These are phyloP conservation scores for Dunaliella sp. DNA, from an alignment of 139 green algal genomes.

Conservation along the genomic window DNA sequence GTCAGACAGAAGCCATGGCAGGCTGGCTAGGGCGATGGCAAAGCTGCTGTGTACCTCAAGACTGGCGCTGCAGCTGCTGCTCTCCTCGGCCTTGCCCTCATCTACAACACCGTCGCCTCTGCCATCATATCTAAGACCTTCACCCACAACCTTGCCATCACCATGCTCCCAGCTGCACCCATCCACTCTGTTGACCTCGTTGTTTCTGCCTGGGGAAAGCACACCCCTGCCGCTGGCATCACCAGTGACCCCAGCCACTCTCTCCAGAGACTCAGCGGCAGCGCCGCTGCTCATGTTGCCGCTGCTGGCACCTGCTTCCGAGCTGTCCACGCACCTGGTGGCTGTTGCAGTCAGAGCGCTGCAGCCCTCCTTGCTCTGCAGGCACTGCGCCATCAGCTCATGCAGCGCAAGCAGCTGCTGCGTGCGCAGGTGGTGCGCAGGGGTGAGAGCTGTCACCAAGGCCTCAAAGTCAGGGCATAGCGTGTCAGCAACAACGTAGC, in stretches of 20 bases:
- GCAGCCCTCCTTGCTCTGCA: not conserved
- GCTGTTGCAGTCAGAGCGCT: not conserved
- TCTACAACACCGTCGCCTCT: no score
- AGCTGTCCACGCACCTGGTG: not conserved
- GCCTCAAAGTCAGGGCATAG: not conserved
- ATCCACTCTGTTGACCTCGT: no score
- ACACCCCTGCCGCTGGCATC: no score
- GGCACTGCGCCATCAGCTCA: not conserved
- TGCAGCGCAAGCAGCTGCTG: not conserved
- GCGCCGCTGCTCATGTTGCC: not conserved
- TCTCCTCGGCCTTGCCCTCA: no score
- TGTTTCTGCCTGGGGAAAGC: no score
- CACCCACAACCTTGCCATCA: no score
- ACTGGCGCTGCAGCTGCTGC: no score
- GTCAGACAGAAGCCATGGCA: not conserved
- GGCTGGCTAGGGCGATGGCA: not conserved
- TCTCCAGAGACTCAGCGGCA: no score
- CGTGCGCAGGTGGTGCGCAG: not conserved
- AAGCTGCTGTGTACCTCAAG: not conserved
- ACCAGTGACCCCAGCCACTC: no score
- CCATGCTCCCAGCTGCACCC: no score
- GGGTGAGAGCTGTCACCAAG: not conserved
- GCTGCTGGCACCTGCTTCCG: not conserved
- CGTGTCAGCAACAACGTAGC: not conserved
- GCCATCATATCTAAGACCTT: no score